These are phyloP conservation scores for Chalara sp. DNA, from an alignment of 2,329 filamentous ascomycete species.

Conservation along the genomic window DNA sequence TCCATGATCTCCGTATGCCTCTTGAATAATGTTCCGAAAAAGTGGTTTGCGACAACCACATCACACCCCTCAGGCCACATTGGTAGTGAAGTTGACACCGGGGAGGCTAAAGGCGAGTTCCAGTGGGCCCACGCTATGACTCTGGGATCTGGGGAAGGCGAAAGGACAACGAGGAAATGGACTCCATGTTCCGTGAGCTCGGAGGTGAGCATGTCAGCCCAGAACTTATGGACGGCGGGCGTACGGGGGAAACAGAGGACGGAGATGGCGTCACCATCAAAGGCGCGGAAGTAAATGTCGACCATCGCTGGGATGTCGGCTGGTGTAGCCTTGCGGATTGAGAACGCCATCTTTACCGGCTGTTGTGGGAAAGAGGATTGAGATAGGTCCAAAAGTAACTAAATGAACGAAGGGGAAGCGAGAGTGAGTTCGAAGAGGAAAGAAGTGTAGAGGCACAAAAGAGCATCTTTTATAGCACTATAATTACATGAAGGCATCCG, in stretches of 20 bases:
- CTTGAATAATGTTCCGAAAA: slow-evolving; percentile 32
- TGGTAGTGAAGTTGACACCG: slow-evolving; percentile 22
- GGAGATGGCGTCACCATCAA: slow-evolving; percentile 32
- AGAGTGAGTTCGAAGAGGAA: too few relatives aligned
- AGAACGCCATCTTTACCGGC: slow-evolving; percentile 13
- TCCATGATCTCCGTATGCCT: slow-evolving; percentile 34
- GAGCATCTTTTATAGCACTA: too few relatives aligned
- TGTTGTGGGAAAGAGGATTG: too few relatives aligned
- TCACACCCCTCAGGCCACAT: slow-evolving; percentile 36
- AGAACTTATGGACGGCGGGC: slow-evolving; percentile 27
- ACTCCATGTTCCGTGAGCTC: slow-evolving; percentile 34
- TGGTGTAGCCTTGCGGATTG: slow-evolving; percentile 32
- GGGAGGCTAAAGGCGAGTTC: slow-evolving; percentile 25
- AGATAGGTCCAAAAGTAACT: too few relatives aligned
- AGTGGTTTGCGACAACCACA: slow-evolving; percentile 29
- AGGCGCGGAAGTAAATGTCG: slow-evolving; percentile 39
- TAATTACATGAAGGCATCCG: too few relatives aligned
- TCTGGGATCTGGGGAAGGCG: slow-evolving; percentile 7
- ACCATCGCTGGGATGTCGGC: slow-evolving; percentile 35
- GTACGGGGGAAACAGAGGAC: slow-evolving; percentile 31
- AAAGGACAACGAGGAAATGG: slow-evolving; percentile 34
- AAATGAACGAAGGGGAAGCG: too few relatives aligned
- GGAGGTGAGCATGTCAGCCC: slow-evolving; percentile 28
- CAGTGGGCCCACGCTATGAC: slow-evolving; percentile 44
- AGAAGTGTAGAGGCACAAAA: too few relatives aligned